Percentiles rank a stretch among this genome's conserved stretches.
phyloP scores from a whole-genome alignment of 2,329 filamentous ascomycete species.

The Colletotrichum australisinense region DNA sequence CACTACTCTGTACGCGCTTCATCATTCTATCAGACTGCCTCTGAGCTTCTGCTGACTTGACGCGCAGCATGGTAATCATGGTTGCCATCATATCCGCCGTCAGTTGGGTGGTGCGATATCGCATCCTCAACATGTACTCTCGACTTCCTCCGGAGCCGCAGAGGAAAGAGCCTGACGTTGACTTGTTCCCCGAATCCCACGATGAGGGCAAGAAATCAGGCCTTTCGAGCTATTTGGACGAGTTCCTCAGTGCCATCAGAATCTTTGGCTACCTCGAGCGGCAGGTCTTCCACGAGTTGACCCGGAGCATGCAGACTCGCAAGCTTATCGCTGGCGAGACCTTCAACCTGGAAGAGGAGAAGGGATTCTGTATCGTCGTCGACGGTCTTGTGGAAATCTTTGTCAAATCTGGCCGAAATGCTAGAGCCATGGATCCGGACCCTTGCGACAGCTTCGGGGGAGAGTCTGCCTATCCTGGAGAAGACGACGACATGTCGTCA shows the following conservation, averaged over 20 bases:
- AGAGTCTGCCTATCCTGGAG: constrained; percentile 65
- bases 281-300: constrained; percentile 97
- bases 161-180: constrained; percentile 94
- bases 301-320: constrained; percentile 96
- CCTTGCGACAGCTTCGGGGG: constrained; percentile 47
- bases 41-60: constrained; percentile 35
- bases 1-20: constrained; percentile 80
- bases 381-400: constrained; percentile 98
- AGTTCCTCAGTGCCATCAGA: constrained; percentile 98
- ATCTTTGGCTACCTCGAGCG: constrained; percentile 98
- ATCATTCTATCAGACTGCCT: neutral
- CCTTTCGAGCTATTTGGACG: constrained; percentile 95
- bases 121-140: constrained; percentile 97
- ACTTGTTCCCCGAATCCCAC: constrained; percentile 92
- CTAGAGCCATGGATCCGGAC: constrained; percentile 47
- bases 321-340: constrained; percentile 98
- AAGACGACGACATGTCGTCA: constrained; percentile 72
- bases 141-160: constrained; percentile 93
- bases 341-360: constrained; percentile 93
- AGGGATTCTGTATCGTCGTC: constrained; percentile 97
- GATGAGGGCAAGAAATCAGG: constrained; percentile 92
- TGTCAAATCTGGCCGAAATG: constrained; percentile 83
- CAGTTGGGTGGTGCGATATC: constrained; percentile 94
- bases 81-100: constrained; percentile 82
- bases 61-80: constrained; percentile 77